A percentile compares a stretch with the other conserved stretches of the same genome.
Evolutionary conservation across 495 filamentous ascomycete genomes (phyloP).

Genomic region (Elaphomyces granulatus): DNA sequence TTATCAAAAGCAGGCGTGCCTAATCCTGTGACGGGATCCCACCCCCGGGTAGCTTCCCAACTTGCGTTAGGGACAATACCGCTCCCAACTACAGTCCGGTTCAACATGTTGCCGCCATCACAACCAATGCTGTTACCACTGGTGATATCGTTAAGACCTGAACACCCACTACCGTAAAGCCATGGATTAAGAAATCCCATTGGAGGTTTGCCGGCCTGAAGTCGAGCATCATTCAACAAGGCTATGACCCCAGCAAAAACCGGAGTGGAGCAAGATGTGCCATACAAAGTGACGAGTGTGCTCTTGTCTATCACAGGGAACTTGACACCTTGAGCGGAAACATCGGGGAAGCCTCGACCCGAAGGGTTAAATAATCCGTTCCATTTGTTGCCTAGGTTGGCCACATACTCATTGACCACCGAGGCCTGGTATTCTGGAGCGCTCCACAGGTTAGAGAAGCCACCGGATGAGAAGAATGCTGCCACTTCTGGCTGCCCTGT

Average conservation of each 20-base stretch:
- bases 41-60: constrained; percentile 41
- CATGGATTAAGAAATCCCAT: constrained; percentile 67
- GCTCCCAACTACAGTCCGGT: constrained; percentile 8
- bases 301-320: constrained; percentile 43
- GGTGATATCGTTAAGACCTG: constrained; percentile 50
- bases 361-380: constrained; percentile 41
- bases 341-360: constrained; percentile 61
- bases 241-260: constrained; percentile 47
- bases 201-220: constrained; percentile 36
- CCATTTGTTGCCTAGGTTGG: constrained; percentile 30
- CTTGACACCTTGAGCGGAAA: constrained; percentile 45
- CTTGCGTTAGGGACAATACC: constrained; percentile 24
- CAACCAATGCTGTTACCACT: constrained; percentile 48
- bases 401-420: constrained; percentile 44
- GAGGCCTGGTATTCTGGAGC: constrained; percentile 46
- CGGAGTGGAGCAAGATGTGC: constrained; percentile 54
- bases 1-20: constrained; percentile 38
- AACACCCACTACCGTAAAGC: constrained; percentile 42
- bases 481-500: constrained; percentile 42
- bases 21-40: constrained; percentile 48
- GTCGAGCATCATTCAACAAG: constrained; percentile 53
- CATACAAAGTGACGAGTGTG: constrained; percentile 34
- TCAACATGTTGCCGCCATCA: constrained; percentile 30
- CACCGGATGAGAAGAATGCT: constrained; percentile 43
- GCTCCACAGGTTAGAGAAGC: constrained; percentile 52